Evolutionary conservation across 176 grass and related monocot species (phyloP).

Genomic region (bread wheat (Triticum aestivum)): IWGSC_CS_RefSeq_v2.1 NC_057802.1:68939086-68939585

Average conservation of each 20-base stretch:
- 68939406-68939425: neutral
- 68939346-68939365: neutral
- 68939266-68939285: neutral
- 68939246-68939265: neutral
- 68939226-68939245: neutral
- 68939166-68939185: neutral
- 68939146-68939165: neutral
- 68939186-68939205: neutral
- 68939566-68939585: conserved; percentile 84
- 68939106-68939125: too few relatives aligned
- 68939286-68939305: too few relatives aligned
- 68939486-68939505: conserved; percentile 62
- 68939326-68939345: neutral
- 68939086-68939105: neutral
- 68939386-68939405: neutral
- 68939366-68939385: neutral
- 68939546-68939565: conserved; percentile 54
- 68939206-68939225: neutral
- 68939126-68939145: neutral
- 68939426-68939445: neutral
- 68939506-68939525: conserved; percentile 75
- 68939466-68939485: neutral
- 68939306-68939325: too few relatives aligned
- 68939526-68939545: conserved; percentile 85
- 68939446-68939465: neutral